Evolutionary conservation across 345 rosid genomes (phyloP).

Genomic region (Linum usitatissimum): DNA sequence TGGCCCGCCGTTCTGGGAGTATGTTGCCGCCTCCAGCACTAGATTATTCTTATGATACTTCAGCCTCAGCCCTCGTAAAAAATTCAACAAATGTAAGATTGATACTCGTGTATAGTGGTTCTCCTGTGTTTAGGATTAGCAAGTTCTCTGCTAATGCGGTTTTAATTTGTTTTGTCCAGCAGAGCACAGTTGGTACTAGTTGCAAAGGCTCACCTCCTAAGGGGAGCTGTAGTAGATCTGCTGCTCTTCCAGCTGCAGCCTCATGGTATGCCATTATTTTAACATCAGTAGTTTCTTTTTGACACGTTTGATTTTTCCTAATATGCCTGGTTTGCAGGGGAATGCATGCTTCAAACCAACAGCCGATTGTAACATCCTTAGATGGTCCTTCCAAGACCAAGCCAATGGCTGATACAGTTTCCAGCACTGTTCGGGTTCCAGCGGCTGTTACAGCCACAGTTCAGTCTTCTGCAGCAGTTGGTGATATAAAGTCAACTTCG

Average conservation of each 20-base stretch:
- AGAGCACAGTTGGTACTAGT: slow-evolving; percentile 28
- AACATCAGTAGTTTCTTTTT: not conserved
- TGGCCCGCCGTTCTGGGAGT: slow-evolving; percentile 49
- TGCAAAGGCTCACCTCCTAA: slow-evolving; percentile 49
- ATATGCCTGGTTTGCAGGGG: slow-evolving; percentile 36
- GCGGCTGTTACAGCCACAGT: slow-evolving; percentile 35
- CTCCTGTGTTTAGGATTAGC: not conserved
- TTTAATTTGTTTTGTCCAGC: slow-evolving; percentile 15
- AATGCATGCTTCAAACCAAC: slow-evolving; percentile 42
- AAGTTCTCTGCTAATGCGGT: not conserved
- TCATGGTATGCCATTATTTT: slow-evolving; percentile 46
- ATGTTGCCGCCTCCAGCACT: slow-evolving; percentile 70
- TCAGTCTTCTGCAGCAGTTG: slow-evolving; percentile 16
- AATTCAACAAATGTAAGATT: slow-evolving; percentile 50
- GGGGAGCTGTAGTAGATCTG: slow-evolving; percentile 44
- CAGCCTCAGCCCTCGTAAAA: slow-evolving; percentile 34
- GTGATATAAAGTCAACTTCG: slow-evolving; percentile 18
- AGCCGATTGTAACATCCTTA: slow-evolving; percentile 26
- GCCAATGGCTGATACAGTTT: slow-evolving; percentile 21
- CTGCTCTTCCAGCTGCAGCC: slow-evolving; percentile 76
- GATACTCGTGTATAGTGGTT: not conserved
- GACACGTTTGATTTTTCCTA: slow-evolving; percentile 17
- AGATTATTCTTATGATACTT: slow-evolving; percentile 39
- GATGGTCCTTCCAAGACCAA: slow-evolving; percentile 48
- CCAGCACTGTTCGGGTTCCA: slow-evolving; percentile 27